Base-by-base conservation (phyloP, 768 basidiomycete species). In the Boletus edulis region DNA sequence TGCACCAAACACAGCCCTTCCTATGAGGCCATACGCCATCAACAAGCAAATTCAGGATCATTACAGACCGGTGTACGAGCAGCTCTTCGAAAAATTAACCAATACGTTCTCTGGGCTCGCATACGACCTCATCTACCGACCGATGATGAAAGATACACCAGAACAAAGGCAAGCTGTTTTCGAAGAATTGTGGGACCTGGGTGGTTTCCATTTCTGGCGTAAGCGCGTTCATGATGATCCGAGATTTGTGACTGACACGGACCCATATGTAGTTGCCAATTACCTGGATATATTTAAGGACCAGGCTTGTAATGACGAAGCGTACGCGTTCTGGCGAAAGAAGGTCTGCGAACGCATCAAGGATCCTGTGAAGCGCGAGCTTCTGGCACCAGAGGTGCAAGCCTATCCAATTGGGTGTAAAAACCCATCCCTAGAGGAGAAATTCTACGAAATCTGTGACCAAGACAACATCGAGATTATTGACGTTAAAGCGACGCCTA, bases 361-460 rank as follows among this genome's bases (percentile, higher is more conserved):
- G 20, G 51, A 59, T 24, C 51, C 51, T 38, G 39, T 41, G 3
- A 59, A 59, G 22, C 56, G 58, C 18, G 58, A 49, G 2, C 46
- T 59, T 17, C 11, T 59, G 18, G 58, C 56, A 8, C 58, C 58
- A 0, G 32, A 35, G 20, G 43, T 58, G 4, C 51, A 40, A 37
- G 5, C 58, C 4, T 35, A 60, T 34, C 51, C 58, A 1, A 22
- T 59, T 7, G 51, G 48, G n/a, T 59, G 57, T 35, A 59, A 59
- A 44, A 35, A 43, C 29, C 35, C 18, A 12, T 59, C 51, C 13
- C 20, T 54, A 17, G 58, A 54, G 22, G 32, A 54, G 20, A 37
- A 38, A 10, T 60, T 60, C 35, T 60, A 60, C 13, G 52, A 59
- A 37, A 17, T 60, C 14, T 59, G 38, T 35, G 31, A 60, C 22